Evolutionary conservation across 345 rosid species (phyloP), one percentile per base, ranked within the genome.

Genomic region (Gossypium bickii): DNA sequence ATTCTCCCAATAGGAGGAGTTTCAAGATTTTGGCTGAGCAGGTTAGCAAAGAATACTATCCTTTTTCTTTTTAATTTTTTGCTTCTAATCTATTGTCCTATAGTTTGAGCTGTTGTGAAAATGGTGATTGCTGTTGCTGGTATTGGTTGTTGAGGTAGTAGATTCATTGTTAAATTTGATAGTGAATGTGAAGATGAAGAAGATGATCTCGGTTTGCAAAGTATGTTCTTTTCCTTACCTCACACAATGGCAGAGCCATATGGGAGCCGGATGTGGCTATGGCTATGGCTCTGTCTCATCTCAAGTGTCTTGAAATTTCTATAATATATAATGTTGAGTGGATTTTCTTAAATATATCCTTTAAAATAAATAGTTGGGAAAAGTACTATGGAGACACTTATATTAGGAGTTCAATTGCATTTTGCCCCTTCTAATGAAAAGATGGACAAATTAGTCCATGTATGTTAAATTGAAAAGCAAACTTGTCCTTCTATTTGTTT

Each of bases 1-100:
- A 7, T 49, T 74, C 70, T 20, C 76, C 34, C 70, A 63, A 24
- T 18, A n/a, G 27, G 72, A 22, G 20, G 72, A 75, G 59, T 45
- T 43, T 17, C 15, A 52, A 44, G 66, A 56, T 55, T 20, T 71
- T 62, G 41, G 68, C 6, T 4, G 41, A 47, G 57, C 13, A 12
- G 44, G 68, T 47, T 59, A 27, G 56, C 13, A 24, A 67, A 24
- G 56, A 67, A 47, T 56, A 20, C 27, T 11, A 56, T 53, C 60
- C 25, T 20, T 56, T 45, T 11, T 45, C 10, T 45, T 45, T 63
- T 38, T 3, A 12, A 3, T 20, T 18, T 34, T 48, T 25, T 48
- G 25, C 9, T 22, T 67, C 16, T 48, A 68, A 7, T 15, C 15
- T 8, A 49, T 2, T 15, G 11, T 44, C 53, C 57, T 68, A 11